phyloP scores from a whole-genome alignment of 2,329 filamentous ascomycete species.

The Emydomyces testavorans region DNA sequence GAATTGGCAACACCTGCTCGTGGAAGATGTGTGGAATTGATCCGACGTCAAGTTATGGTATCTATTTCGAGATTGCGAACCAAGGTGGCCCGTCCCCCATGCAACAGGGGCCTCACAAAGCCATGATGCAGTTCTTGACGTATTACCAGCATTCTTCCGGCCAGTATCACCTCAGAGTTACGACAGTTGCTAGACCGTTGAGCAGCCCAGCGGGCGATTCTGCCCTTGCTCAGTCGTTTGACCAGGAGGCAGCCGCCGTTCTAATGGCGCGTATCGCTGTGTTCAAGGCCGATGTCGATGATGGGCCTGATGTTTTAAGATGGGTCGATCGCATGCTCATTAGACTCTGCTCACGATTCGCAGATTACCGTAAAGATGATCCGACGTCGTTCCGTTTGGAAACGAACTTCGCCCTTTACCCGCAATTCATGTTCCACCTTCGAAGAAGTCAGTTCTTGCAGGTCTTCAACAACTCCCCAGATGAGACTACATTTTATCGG shows the following conservation, averaged over 20 bases:
- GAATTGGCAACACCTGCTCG: constrained; percentile 94
- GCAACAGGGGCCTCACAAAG: constrained; percentile 77
- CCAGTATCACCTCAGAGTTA: constrained; percentile 90
- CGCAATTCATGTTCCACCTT: constrained; percentile 99
- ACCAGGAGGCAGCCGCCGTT: constrained; percentile 93
- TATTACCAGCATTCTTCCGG: constrained; percentile 98
- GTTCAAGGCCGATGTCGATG: constrained; percentile 96
- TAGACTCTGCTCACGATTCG: constrained; percentile 86
- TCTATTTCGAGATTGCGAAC: constrained; percentile 96
- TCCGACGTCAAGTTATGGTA: constrained; percentile 80
- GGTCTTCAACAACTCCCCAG: constrained; percentile 98
- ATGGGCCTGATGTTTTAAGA: constrained; percentile 91
- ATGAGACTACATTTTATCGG: constrained; percentile 97
- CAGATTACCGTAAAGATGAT: constrained; percentile 96
- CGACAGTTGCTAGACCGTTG: constrained; percentile 80
- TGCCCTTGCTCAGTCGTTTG: constrained; percentile 90
- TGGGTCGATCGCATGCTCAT: constrained; percentile 99
- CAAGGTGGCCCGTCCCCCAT: constrained; percentile 78
- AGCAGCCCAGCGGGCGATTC: constrained; percentile 91
- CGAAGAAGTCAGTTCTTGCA: constrained; percentile 94
- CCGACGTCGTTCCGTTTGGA: constrained; percentile 92
- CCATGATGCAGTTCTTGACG: constrained; percentile 95
- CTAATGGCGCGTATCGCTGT: constrained; percentile 99
- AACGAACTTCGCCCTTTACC: constrained; percentile 98
- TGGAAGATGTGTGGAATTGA: constrained; percentile 99